Evolutionary conservation across 768 basidiomycete genomes (phyloP), one percentile per base, ranked within the genome.

Genomic region (Tephrocybe rancida): DNA sequence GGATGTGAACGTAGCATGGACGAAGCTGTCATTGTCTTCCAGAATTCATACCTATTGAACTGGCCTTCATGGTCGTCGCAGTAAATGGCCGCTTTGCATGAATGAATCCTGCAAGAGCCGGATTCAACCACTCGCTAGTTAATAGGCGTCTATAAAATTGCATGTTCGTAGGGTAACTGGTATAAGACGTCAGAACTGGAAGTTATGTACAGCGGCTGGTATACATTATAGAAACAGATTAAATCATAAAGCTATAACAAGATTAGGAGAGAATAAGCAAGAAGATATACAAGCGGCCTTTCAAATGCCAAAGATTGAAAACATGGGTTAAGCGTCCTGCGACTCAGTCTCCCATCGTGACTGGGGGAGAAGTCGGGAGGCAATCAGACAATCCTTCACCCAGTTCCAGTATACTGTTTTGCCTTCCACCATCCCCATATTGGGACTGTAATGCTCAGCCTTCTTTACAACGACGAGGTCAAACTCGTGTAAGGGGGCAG

Each of bases 351-450:
- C 59, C 68, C 70, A 70, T 22, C 60, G 54, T 3, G 72, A 72
- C 9, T 72, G 65, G 38, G 73, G 69, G 3, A 80, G 64, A 24
- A 81, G 63, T 27, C 84, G 73, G 13, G 86, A 85, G 14, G 86
- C 78, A 55, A 90, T 79, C 26, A 93, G 70, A 61, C 88, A 87
- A 43, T 89, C 81, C 67, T 93, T 94, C 35, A 93, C 81, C 89
- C 89, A 93, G 16, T 68, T 63, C 70, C 89, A 82, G 53, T 77
- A 70, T 14, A 86, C 84, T 16, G 70, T 74, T 21, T 63, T 73
- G 14, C 44, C 11, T 6, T 46, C 38, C 13, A 19, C 63, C 63
- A 27, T 55, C 59, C 50, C 59, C 35, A 69, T 58, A 35, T 68
- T 60, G 7, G 64, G 56, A 26, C 57, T 58, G 44, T 66, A 69